These are phyloP conservation scores for Pelargonium myrrhifolium DNA, from an alignment of 441 rosid species.

Conservation along the genomic window DNA sequence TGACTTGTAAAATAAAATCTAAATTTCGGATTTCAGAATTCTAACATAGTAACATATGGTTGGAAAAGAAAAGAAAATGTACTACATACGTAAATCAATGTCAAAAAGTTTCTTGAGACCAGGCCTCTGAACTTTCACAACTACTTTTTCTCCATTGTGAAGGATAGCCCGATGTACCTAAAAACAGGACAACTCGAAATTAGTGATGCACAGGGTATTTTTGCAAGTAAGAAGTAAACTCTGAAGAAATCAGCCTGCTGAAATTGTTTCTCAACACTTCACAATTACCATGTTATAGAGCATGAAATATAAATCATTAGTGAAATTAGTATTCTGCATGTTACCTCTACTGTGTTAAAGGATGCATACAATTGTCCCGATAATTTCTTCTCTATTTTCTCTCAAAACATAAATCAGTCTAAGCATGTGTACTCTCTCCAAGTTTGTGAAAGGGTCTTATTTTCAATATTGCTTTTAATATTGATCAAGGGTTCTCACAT, in stretches of 20 bases:
- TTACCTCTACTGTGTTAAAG: background rate
- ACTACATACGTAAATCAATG: slow-evolving; percentile 68
- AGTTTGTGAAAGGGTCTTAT: background rate
- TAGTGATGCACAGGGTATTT: background rate
- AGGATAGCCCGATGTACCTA: slow-evolving; percentile 90
- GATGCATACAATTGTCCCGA: background rate
- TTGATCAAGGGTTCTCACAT: background rate
- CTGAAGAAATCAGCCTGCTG: background rate
- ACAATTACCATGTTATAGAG: background rate
- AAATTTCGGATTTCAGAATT: background rate
- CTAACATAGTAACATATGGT: slow-evolving; percentile 6
- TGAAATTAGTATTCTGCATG: background rate
- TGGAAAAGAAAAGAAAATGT: slow-evolving; percentile 8
- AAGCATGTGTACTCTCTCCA: background rate
- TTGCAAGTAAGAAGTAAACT: background rate
- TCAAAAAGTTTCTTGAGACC: slow-evolving; percentile 90
- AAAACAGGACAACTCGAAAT: slow-evolving; percentile 18
- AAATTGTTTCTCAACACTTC: background rate
- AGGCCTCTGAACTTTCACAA: slow-evolving; percentile 90
- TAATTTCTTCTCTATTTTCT: background rate
- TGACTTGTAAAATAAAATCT: background rate
- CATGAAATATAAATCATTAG: background rate
- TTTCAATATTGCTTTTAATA: background rate
- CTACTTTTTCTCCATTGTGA: slow-evolving; percentile 83
- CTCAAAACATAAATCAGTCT: background rate